Conservation (phyloP, 306 rosid genomes). For the Crataegus laevigata region DNA sequence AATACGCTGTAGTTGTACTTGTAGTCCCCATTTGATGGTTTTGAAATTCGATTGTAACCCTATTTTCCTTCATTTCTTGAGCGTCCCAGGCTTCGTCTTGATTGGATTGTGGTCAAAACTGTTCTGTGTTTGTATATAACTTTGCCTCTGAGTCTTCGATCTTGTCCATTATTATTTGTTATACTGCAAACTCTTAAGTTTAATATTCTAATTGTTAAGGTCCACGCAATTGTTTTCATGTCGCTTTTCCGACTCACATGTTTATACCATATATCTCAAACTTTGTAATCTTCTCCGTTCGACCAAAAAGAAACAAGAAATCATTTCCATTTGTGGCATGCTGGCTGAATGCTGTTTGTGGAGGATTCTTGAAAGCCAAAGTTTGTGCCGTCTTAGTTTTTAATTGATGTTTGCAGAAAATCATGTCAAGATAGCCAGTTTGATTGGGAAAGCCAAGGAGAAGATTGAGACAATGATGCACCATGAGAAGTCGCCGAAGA, state of each 20-base stretch:
- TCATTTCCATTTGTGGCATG: constrained; percentile 3
- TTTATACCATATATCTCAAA: background rate
- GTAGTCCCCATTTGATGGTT: constrained; percentile 72
- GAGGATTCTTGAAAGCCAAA: background rate
- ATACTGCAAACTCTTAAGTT: background rate
- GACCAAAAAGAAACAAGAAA: background rate
- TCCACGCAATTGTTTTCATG: background rate
- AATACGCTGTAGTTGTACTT: constrained; percentile 73
- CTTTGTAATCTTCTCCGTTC: background rate
- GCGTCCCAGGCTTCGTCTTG: constrained; percentile 60
- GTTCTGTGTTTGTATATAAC: background rate
- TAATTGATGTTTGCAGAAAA: constrained; percentile 37
- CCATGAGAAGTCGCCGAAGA: constrained; percentile 39
- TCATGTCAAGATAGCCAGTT: constrained; percentile 15
- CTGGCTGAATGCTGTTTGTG: background rate
- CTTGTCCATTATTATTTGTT: background rate
- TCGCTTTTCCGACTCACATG: background rate
- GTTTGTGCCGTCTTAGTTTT: background rate
- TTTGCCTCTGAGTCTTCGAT: background rate
- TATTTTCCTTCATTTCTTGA: constrained; percentile 70
- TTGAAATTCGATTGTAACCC: constrained; percentile 70
- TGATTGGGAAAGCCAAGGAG: constrained; percentile 38
- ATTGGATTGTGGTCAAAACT: background rate
- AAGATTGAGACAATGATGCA: constrained; percentile 41
- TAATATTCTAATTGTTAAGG: background rate